phyloP scores from a whole-genome alignment of 306 rosid genomes.

The Pyrus communis region DNA sequence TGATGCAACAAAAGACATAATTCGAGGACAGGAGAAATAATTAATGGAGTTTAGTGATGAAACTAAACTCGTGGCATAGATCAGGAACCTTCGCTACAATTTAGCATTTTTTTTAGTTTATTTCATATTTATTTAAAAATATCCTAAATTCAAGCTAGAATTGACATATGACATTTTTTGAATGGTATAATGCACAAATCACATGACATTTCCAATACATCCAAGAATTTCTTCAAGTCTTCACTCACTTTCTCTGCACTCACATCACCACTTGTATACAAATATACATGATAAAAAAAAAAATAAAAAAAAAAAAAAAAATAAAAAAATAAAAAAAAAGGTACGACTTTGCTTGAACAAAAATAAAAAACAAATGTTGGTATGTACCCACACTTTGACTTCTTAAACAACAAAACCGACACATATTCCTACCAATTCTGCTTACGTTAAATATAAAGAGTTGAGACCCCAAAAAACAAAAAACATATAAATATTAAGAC shows the following conservation, averaged over 20 bases:
- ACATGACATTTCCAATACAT: no score
- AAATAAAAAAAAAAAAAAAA: not conserved
- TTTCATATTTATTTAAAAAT: no score
- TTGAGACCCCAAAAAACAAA: not conserved
- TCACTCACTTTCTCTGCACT: constrained; percentile 25
- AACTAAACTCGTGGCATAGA: no score
- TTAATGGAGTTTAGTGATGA: no score
- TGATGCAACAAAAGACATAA: no score
- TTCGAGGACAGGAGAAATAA: no score
- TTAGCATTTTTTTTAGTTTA: no score
- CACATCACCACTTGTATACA: not conserved
- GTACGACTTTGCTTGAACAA: constrained; percentile 1
- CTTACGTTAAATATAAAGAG: constrained; percentile 15
- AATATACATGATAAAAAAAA: not conserved
- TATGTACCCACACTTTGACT: constrained; percentile 43
- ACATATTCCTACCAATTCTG: constrained; percentile 66
- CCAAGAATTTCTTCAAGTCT: not conserved
- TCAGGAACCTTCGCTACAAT: no score
- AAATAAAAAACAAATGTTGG: not conserved
- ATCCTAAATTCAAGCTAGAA: no score
- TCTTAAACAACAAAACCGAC: constrained; percentile 56
- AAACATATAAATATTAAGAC: not conserved
- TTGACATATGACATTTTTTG: no score
- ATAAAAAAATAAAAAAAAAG: not conserved
- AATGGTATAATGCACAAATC: no score